phyloP scores from a whole-genome alignment of 2,329 filamentous ascomycete species.

The Cladophialophora psammophila region DNA sequence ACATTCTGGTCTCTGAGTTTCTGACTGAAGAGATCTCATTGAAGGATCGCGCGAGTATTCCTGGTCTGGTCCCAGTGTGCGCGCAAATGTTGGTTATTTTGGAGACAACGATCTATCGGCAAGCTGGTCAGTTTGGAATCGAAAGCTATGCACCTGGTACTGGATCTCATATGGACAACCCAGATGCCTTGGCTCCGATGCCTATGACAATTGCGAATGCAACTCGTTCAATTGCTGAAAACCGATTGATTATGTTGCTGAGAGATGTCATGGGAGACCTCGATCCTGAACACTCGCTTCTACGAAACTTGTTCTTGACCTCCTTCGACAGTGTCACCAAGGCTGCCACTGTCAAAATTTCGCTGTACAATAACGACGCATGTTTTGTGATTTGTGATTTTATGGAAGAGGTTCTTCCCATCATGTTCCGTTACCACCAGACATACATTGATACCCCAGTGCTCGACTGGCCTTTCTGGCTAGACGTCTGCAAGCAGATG shows the following conservation, averaged over 20 bases:
- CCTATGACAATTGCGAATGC: conserved; percentile 73
- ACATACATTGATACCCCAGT: conserved; percentile 57
- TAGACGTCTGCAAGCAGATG: conserved; percentile 79
- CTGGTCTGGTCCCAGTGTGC: conserved; percentile 80
- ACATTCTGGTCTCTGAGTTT: conserved; percentile 78
- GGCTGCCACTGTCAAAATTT: conserved; percentile 75
- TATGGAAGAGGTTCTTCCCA: conserved; percentile 78
- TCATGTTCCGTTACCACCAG: conserved; percentile 68
- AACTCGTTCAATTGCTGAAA: conserved; percentile 84
- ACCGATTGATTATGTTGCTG: conserved; percentile 80
- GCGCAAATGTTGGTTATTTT: conserved; percentile 80
- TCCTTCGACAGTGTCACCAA: conserved; percentile 77
- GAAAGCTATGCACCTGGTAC: conserved; percentile 60
- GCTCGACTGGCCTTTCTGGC: conserved; percentile 84
- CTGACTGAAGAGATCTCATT: conserved; percentile 63
- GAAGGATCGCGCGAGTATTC: conserved; percentile 69
- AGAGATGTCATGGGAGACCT: conserved; percentile 77
- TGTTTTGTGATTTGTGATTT: conserved; percentile 94
- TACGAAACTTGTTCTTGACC: conserved; percentile 76
- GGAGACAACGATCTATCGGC: conserved; percentile 78
- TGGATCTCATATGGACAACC: conserved; percentile 69
- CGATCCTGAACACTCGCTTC: conserved; percentile 59
- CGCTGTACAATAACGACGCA: conserved; percentile 79
- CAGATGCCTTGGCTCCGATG: conserved; percentile 72
- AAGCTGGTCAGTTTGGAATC: conserved; percentile 56